Evolutionary conservation across 192 early-diverging fungal genomes (phyloP).

Genomic region (Coemansia interrupta): DNA sequence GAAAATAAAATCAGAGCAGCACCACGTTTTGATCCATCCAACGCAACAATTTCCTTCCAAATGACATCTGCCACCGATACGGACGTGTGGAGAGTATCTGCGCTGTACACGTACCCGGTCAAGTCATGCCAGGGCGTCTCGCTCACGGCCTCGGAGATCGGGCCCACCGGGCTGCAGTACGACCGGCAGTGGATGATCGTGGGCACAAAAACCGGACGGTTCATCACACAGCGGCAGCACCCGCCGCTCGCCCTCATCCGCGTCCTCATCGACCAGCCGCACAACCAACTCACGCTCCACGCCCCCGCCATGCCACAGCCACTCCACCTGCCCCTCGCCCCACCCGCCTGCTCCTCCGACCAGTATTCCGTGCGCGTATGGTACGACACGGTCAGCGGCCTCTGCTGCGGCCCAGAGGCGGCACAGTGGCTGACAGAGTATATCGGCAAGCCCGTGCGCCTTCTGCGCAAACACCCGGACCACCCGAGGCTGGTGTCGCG

Average conservation of each 20-base stretch:
- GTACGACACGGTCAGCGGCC: conserved; percentile 39
- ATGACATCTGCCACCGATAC: background rate
- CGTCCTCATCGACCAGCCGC: conserved; percentile 11
- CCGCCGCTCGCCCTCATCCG: conserved; percentile 28
- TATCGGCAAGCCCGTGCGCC: conserved; percentile 24
- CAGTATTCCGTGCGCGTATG: conserved; percentile 27
- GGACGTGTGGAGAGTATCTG: conserved; percentile 21
- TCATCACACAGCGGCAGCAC: conserved; percentile 41
- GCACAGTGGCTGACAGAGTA: conserved; percentile 28
- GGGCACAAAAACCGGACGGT: conserved; percentile 22
- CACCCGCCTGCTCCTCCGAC: conserved; percentile 19
- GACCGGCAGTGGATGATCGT: conserved; percentile 49
- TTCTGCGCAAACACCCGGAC: conserved; percentile 33
- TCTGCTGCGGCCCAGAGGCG: conserved; percentile 26
- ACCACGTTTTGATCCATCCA: no score
- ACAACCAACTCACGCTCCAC: conserved; percentile 16
- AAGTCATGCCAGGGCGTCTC: conserved; percentile 33
- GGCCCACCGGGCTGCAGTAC: conserved; percentile 32
- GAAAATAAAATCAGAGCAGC: no score
- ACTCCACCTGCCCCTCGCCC: conserved; percentile 20
- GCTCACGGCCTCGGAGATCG: conserved; percentile 11
- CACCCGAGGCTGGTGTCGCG: conserved; percentile 29
- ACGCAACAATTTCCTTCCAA: no score
- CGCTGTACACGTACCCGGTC: conserved; percentile 42
- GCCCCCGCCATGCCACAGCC: conserved; percentile 11